These are phyloP conservation scores for Euphorbia peplus DNA, from an alignment of 345 rosid species.

Conservation along the genomic window DNA sequence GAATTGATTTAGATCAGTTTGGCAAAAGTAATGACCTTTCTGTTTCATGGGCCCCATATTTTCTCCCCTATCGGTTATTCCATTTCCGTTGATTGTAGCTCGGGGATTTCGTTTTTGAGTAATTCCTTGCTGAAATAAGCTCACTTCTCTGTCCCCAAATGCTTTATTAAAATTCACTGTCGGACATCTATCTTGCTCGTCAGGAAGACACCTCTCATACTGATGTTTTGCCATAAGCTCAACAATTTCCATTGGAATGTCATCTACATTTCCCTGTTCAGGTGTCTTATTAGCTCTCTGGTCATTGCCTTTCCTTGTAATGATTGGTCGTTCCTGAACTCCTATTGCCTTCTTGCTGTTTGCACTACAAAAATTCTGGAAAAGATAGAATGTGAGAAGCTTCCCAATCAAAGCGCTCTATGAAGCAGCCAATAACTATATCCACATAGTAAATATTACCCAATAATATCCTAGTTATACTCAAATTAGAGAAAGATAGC, in stretches of 20 bases:
- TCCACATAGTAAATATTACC: background rate
- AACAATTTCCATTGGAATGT: slow-evolving; percentile 90
- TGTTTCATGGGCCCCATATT: slow-evolving; percentile 28
- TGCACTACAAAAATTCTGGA: slow-evolving; percentile 54
- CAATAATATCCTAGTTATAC: background rate
- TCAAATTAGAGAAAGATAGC: background rate
- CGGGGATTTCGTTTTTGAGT: slow-evolving; percentile 35
- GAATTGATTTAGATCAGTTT: slow-evolving; percentile 22
- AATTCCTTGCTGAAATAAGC: slow-evolving; percentile 41
- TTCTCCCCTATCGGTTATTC: slow-evolving; percentile 28
- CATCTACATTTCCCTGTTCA: slow-evolving; percentile 64
- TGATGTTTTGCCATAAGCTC: slow-evolving; percentile 94
- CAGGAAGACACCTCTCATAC: slow-evolving; percentile 78
- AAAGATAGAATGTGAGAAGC: slow-evolving; percentile 14
- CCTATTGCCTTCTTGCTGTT: slow-evolving; percentile 42
- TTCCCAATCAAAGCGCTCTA: slow-evolving; percentile 10
- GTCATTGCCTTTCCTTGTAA: slow-evolving; percentile 29
- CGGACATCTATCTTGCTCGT: slow-evolving; percentile 45
- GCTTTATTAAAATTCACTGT: slow-evolving; percentile 45
- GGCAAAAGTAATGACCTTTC: slow-evolving; percentile 47
- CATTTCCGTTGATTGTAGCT: slow-evolving; percentile 43
- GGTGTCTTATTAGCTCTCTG: slow-evolving; percentile 38
- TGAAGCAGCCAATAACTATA: slow-evolving; percentile 11
- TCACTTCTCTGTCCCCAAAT: slow-evolving; percentile 33
- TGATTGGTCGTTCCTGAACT: slow-evolving; percentile 32